phyloP scores from a whole-genome alignment of 225 moss, liverwort and hornwort genomes.

The Sphagnum contortum region DNA sequence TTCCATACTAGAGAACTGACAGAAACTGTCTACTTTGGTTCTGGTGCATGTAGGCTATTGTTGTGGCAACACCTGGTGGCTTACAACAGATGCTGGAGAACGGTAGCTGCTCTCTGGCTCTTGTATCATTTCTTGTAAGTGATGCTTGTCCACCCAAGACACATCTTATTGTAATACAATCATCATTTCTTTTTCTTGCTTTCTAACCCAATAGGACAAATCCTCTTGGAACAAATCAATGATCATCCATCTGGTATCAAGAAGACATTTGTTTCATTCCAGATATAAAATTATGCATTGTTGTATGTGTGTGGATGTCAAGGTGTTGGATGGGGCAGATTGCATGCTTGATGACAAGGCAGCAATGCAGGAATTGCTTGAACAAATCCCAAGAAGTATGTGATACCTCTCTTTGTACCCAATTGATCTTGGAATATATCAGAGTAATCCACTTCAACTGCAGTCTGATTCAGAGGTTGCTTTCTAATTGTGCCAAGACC shows the following conservation, averaged over 20 bases:
- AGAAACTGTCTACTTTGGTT: neutral
- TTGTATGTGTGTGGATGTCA: neutral
- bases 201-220: too few species aligned
- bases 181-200: neutral
- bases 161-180: neutral
- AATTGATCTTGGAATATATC: too few species aligned
- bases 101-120: slow-evolving; percentile 52
- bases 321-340: slow-evolving; percentile 69
- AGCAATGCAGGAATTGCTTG: slow-evolving; percentile 31
- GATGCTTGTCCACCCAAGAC: neutral
- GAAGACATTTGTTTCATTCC: too few species aligned
- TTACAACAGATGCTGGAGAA: slow-evolving; percentile 55
- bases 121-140: slow-evolving; percentile 53
- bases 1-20: too few species aligned
- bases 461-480: too few species aligned
- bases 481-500: too few species aligned
- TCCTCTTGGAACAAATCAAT: too few species aligned
- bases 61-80: slow-evolving; percentile 53
- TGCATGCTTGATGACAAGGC: slow-evolving; percentile 53
- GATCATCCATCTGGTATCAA: too few species aligned
- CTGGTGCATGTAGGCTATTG: slow-evolving; percentile 29
- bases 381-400: slow-evolving; percentile 23
- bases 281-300: too few species aligned
- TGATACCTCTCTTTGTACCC: neutral
- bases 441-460: too few species aligned